Evolutionary conservation across 371 early-diverging fungal genomes (phyloP).

Genomic region (Rhizopus sp.): DNA sequence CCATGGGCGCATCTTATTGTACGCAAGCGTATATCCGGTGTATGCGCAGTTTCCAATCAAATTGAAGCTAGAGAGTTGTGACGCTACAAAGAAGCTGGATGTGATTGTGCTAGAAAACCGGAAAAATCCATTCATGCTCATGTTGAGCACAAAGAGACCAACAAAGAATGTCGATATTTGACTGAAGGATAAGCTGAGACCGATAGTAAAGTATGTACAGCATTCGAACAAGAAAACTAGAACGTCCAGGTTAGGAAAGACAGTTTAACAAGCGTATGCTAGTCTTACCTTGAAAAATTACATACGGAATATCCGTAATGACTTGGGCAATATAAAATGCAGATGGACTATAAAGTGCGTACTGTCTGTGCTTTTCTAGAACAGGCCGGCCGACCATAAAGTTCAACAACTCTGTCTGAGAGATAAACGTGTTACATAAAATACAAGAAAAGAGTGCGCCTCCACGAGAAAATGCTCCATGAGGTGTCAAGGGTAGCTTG

Average conservation of each 20-base stretch:
- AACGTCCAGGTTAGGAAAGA: slow-evolving; percentile 29
- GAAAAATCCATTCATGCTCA: slow-evolving; percentile 57
- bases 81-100: slow-evolving; percentile 57
- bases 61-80: slow-evolving; percentile 55
- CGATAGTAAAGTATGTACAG: slow-evolving; percentile 65
- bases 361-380: slow-evolving; percentile 68
- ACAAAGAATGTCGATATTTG: slow-evolving; percentile 56
- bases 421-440: slow-evolving; percentile 56
- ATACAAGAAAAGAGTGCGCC: slow-evolving; percentile 66
- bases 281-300: slow-evolving; percentile 19
- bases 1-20: slow-evolving; percentile 66
- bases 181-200: slow-evolving; percentile 49
- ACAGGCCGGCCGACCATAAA: slow-evolving; percentile 60
- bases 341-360: slow-evolving; percentile 66
- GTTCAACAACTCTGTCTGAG: slow-evolving; percentile 52
- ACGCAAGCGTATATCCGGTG: slow-evolving; percentile 68
- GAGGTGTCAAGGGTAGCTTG: slow-evolving; percentile 46
- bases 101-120: slow-evolving; percentile 46
- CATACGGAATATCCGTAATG: slow-evolving; percentile 42
- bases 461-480: slow-evolving; percentile 71
- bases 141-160: slow-evolving; percentile 44
- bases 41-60: slow-evolving; percentile 61
- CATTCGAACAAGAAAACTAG: slow-evolving; percentile 48
- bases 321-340: slow-evolving; percentile 65
- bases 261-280: slow-evolving; percentile 16